These are phyloP conservation scores for Alloteropsis semialata DNA, from an alignment of 176 grass and related monocot genomes.

Conservation along the genomic window DNA sequence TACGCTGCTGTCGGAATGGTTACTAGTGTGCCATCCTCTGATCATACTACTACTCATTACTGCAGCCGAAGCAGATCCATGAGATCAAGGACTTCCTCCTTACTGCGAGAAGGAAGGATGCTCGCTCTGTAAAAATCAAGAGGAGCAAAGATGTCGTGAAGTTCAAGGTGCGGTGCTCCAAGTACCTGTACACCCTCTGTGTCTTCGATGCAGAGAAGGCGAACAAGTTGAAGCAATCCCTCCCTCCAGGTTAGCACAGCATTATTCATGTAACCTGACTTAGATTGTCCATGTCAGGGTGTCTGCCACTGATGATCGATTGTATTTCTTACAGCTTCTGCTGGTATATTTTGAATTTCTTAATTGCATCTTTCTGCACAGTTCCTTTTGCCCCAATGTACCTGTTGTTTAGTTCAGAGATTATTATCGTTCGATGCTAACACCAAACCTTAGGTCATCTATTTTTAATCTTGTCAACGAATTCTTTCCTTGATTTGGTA, in stretches of 20 bases:
- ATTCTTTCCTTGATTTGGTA: neutral
- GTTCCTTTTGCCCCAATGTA: neutral
- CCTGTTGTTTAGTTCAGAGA: neutral
- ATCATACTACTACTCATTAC: neutral
- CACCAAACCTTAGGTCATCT: neutral
- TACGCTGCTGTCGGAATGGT: neutral
- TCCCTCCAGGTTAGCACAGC: slow-evolving; percentile 44
- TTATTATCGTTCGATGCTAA: neutral
- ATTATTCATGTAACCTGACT: neutral
- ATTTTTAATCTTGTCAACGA: neutral
- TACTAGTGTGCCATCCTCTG: neutral
- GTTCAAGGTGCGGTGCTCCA: slow-evolving; percentile 84
- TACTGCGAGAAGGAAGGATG: slow-evolving; percentile 73
- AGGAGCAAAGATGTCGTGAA: slow-evolving; percentile 73
- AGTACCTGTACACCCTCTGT: slow-evolving; percentile 75
- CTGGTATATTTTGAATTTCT: neutral
- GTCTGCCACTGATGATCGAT: neutral
- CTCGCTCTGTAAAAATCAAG: slow-evolving; percentile 76
- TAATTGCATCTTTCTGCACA: neutral
- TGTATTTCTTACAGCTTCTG: neutral
- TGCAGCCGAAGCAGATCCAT: slow-evolving; percentile 78
- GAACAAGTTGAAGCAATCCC: slow-evolving; percentile 77
- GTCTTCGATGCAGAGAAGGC: slow-evolving; percentile 69
- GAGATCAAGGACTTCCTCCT: slow-evolving; percentile 92
- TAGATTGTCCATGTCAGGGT: neutral